Evolutionary conservation across 2,329 filamentous ascomycete species (phyloP).

Genomic region (Fusarium coicis): DNA sequence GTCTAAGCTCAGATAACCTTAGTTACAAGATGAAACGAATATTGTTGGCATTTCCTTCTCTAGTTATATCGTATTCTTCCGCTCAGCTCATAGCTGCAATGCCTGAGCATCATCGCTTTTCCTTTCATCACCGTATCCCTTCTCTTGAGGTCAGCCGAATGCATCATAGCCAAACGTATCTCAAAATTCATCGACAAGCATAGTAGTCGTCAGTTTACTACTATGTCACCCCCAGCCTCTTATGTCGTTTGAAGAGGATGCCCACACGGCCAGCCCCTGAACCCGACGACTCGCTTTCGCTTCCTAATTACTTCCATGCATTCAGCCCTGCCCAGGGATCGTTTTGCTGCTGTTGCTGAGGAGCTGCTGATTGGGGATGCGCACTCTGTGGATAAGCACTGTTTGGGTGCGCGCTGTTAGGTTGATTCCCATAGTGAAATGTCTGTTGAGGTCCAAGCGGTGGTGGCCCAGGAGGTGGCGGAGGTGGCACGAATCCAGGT

Average conservation of each 20-base stretch:
- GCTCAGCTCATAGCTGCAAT: not conserved
- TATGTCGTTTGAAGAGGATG: not conserved
- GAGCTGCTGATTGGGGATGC: slow-evolving; percentile 46
- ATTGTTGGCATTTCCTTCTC: slow-evolving; percentile 20
- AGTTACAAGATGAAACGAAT: slow-evolving; percentile 10
- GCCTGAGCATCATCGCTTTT: slow-evolving; percentile 2
- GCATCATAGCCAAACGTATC: not conserved
- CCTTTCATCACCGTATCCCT: not conserved
- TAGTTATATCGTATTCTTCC: slow-evolving; percentile 19
- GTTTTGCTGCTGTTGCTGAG: slow-evolving; percentile 55
- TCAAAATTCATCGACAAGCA: not conserved
- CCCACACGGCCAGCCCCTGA: not conserved
- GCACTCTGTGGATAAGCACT: slow-evolving; percentile 48
- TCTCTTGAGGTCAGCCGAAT: slow-evolving; percentile 5
- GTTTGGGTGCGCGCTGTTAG: slow-evolving; percentile 41
- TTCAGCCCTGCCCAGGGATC: slow-evolving; percentile 66
- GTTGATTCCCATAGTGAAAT: slow-evolving; percentile 61
- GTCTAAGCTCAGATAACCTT: not conserved
- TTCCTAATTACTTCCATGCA: slow-evolving; percentile 58
- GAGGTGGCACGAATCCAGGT: slow-evolving; percentile 70
- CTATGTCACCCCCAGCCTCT: not conserved
- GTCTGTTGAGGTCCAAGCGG: slow-evolving; percentile 72
- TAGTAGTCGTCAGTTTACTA: not conserved
- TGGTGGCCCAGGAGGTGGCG: slow-evolving; percentile 71
- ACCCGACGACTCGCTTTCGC: not conserved